phyloP scores from a whole-genome alignment of 768 basidiomycete genomes.

The Tephrocybe sp. region DNA sequence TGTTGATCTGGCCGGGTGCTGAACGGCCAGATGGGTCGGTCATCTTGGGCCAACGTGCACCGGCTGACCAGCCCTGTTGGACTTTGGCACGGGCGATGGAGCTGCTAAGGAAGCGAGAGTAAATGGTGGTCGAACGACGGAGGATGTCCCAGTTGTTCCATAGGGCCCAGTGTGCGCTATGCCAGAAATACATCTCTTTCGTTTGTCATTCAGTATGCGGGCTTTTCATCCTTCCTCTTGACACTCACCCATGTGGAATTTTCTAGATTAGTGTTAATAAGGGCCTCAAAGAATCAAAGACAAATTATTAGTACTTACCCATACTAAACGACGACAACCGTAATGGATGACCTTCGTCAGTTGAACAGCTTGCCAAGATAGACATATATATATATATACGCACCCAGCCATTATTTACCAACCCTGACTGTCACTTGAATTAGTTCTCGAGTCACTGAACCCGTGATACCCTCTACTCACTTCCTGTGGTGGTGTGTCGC shows the following conservation, averaged over 20 bases:
- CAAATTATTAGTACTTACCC: conserved; percentile 29
- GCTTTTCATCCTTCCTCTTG: conserved; percentile 9
- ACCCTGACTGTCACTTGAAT: conserved; percentile 39
- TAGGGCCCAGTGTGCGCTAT: conserved; percentile 56
- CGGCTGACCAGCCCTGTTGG: conserved; percentile 50
- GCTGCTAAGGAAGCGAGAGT: conserved; percentile 45
- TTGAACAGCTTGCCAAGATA: neutral
- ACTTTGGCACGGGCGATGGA: conserved; percentile 48
- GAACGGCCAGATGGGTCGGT: conserved; percentile 59
- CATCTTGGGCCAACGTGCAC: conserved; percentile 69
- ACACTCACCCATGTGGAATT: conserved; percentile 58
- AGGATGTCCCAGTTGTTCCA: conserved; percentile 63
- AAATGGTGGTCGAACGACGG: conserved; percentile 41
- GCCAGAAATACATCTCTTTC: conserved; percentile 59
- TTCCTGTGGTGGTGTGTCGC: conserved; percentile 57
- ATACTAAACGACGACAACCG: conserved; percentile 24
- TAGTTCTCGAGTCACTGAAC: conserved; percentile 39
- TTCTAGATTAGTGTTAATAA: conserved; percentile 28
- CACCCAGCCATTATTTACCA: conserved; percentile 59
- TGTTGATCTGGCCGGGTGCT: conserved; percentile 61
- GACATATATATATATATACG: conserved; percentile 18
- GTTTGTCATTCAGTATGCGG: neutral
- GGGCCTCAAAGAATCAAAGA: neutral
- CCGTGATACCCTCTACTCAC: conserved; percentile 44
- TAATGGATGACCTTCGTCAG: neutral